A percentile compares a stretch with the other conserved stretches of the same genome.
These are phyloP conservation scores for Jamesozyma piceae DNA, from an alignment of 805 yeast genomes.

Conservation along the genomic window DNA sequence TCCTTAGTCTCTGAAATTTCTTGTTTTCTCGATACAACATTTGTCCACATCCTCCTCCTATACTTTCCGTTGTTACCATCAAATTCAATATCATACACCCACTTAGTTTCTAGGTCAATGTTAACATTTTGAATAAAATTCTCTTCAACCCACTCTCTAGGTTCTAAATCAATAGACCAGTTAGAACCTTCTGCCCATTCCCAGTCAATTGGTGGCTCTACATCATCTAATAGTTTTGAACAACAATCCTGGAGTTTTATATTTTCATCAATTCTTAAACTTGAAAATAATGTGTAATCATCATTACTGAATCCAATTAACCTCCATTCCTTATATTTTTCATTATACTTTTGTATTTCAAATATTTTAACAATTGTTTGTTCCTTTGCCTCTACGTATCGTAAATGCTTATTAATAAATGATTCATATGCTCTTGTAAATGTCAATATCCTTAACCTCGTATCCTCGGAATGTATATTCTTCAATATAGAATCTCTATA, in stretches of 20 bases:
- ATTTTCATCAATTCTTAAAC: slow-evolving; percentile 28
- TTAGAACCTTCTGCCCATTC: slow-evolving; percentile 36
- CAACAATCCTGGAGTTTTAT: slow-evolving; percentile 13
- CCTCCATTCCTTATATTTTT: slow-evolving; percentile 49
- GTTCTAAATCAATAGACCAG: slow-evolving; percentile 63
- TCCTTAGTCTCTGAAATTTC: not conserved
- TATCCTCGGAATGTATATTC: slow-evolving; percentile 51
- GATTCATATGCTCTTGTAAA: slow-evolving; percentile 42
- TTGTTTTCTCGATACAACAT: slow-evolving; percentile 30
- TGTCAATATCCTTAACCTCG: slow-evolving; percentile 43
- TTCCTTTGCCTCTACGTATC: slow-evolving; percentile 35
- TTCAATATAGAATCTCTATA: slow-evolving; percentile 40
- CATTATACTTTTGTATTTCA: slow-evolving; percentile 52
- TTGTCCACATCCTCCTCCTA: slow-evolving; percentile 62
- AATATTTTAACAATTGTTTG: slow-evolving; percentile 50
- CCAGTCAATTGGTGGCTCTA: slow-evolving; percentile 56
- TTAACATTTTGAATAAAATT: slow-evolving; percentile 46
- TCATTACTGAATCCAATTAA: slow-evolving; percentile 49
- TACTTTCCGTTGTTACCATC: slow-evolving; percentile 30
- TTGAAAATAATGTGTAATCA: slow-evolving; percentile 43
- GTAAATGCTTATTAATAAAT: slow-evolving; percentile 33
- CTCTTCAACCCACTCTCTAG: slow-evolving; percentile 51
- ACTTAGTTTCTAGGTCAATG: slow-evolving; percentile 66
- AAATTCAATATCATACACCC: slow-evolving; percentile 63
- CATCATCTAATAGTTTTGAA: slow-evolving; percentile 23